These are phyloP conservation scores for Phytophthora ohioensis DNA, from an alignment of 352 stramenopile species.

Conservation along the genomic window DNA sequence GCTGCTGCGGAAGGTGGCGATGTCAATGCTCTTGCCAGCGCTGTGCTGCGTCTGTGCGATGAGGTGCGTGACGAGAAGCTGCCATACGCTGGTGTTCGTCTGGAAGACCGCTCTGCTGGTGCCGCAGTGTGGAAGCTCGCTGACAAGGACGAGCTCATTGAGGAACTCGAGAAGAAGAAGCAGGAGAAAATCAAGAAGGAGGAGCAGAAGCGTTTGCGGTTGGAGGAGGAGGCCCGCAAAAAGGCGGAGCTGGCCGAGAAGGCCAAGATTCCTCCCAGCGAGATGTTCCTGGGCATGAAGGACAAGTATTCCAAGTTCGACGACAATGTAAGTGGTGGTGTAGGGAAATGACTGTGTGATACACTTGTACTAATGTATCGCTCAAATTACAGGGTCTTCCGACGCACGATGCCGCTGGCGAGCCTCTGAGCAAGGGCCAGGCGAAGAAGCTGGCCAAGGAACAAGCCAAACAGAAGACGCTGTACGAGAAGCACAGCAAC, in stretches of 20 bases:
- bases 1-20: conserved; percentile 49
- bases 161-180: conserved; percentile 82
- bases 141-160: conserved; percentile 88
- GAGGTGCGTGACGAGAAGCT: conserved; percentile 90
- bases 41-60: conserved; percentile 88
- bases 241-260: conserved; percentile 86
- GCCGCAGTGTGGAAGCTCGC: conserved; percentile 92
- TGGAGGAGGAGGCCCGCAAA: conserved; percentile 81
- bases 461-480: conserved; percentile 95
- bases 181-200: conserved; percentile 84
- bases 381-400: conserved; percentile 86
- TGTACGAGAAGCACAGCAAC: conserved; percentile 84
- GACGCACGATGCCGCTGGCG: conserved; percentile 93
- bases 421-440: conserved; percentile 95
- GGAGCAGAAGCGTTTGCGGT: conserved; percentile 75
- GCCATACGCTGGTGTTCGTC: conserved; percentile 86
- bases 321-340: conserved; percentile 62
- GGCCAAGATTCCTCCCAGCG: conserved; percentile 90
- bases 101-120: conserved; percentile 83
- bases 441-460: conserved; percentile 99
- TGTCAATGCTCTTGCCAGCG: conserved; percentile 65
- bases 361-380: neutral
- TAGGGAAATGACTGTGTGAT: conserved; percentile 3
- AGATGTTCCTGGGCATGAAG: conserved; percentile 93
- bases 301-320: conserved; percentile 94